phyloP scores from a whole-genome alignment of 768 basidiomycete species.

The Suillus subluteus region DNA sequence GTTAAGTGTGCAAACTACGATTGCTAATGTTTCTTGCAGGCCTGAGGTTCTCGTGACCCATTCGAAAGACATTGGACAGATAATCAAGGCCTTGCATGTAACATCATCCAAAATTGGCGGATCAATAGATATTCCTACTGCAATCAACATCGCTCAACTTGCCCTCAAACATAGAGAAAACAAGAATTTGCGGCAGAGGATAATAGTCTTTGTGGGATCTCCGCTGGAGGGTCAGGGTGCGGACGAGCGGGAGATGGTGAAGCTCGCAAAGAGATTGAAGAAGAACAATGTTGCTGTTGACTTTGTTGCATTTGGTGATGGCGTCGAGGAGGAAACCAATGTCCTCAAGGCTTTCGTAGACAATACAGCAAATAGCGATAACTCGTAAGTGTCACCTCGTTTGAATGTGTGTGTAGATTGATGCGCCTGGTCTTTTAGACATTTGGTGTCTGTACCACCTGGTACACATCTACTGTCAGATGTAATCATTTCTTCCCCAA shows the following conservation, averaged over 20 bases:
- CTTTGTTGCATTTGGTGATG: conserved; percentile 88
- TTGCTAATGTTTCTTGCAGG: conserved; percentile 41
- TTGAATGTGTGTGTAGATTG: conserved; percentile 4
- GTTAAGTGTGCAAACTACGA: conserved; percentile 5
- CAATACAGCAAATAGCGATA: conserved; percentile 77
- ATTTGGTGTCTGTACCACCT: conserved; percentile 78
- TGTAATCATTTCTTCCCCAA: conserved; percentile 74
- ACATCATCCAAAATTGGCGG: conserved; percentile 78
- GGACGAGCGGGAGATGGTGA: conserved; percentile 80
- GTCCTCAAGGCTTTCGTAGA: conserved; percentile 85
- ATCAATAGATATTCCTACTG: conserved; percentile 83
- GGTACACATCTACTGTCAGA: conserved; percentile 86
- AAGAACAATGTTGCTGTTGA: conserved; percentile 99
- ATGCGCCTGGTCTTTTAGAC: conserved; percentile 47
- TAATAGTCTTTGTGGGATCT: conserved; percentile 92
- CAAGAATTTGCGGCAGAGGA: conserved; percentile 96
- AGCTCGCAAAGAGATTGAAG: conserved; percentile 95
- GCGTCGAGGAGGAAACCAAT: conserved; percentile 73
- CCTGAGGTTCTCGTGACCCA: conserved; percentile 97
- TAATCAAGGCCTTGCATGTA: conserved; percentile 77
- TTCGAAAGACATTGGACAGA: conserved; percentile 92
- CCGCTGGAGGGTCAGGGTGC: conserved; percentile 74
- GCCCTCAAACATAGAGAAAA: conserved; percentile 98
- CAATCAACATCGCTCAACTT: conserved; percentile 92
- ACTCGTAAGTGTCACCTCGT: conserved; percentile 63